Conservation (phyloP, 164 flowering plant species). For the Tetrastigma voinierianum region DNA sequence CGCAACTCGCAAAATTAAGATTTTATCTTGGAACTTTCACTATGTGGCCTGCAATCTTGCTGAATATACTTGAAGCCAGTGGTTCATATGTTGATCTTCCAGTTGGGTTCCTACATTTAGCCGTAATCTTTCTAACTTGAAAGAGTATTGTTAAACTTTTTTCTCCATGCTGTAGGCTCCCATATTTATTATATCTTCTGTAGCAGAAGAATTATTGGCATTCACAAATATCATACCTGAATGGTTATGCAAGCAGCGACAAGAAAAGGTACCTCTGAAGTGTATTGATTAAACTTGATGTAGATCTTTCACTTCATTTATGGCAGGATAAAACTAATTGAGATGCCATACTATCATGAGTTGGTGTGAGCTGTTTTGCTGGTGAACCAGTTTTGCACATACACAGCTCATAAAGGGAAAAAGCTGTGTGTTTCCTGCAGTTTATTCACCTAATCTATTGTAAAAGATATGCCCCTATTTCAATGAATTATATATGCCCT, state of each 20-base stretch:
- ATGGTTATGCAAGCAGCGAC: slow-evolving; percentile 89
- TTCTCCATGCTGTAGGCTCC: slow-evolving; percentile 58
- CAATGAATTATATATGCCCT: background rate
- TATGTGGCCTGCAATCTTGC: too few species aligned
- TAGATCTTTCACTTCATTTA: background rate
- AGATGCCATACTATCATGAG: slow-evolving; percentile 7
- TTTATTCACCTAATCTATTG: slow-evolving; percentile 65
- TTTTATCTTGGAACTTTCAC: too few species aligned
- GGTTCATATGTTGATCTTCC: background rate
- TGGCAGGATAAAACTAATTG: background rate
- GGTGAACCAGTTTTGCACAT: slow-evolving; percentile 79
- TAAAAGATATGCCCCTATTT: slow-evolving; percentile 33
- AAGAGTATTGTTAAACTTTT: background rate
- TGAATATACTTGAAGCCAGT: too few species aligned
- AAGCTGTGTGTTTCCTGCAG: slow-evolving; percentile 61
- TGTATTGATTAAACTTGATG: background rate
- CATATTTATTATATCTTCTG: slow-evolving; percentile 66
- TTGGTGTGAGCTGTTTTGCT: slow-evolving; percentile 55
- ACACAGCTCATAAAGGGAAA: slow-evolving; percentile 55
- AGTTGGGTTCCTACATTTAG: background rate
- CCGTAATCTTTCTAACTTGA: too few species aligned
- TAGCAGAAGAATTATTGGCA: slow-evolving; percentile 76
- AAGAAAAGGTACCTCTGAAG: slow-evolving; percentile 54
- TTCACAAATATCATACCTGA: slow-evolving; percentile 75
- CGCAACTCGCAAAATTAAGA: too few species aligned